A percentile compares a stretch with the other conserved stretches of the same genome.
These are phyloP conservation scores for Lactarius hengduanensis DNA, from an alignment of 768 basidiomycete species.

Conservation along the genomic window DNA sequence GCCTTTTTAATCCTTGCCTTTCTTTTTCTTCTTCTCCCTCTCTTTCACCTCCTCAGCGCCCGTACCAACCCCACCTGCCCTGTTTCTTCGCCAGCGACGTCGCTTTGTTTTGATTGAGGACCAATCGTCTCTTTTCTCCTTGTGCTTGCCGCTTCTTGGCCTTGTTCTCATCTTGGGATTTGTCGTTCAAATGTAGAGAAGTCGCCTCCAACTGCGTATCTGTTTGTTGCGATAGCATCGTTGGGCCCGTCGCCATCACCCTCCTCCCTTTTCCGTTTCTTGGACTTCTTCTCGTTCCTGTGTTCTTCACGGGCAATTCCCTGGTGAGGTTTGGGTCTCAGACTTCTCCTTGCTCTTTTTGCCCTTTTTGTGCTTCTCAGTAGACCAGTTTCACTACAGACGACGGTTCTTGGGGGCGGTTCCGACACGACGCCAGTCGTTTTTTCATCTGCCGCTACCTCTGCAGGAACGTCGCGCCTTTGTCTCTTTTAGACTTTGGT, in stretches of 20 bases:
- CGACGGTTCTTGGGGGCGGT: neutral
- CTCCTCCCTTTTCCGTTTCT: slow-evolving; percentile 34
- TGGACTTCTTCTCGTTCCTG: slow-evolving; percentile 34
- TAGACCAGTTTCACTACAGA: slow-evolving; percentile 7
- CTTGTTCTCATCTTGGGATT: neutral
- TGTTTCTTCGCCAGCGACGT: neutral
- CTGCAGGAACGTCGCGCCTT: slow-evolving; percentile 31
- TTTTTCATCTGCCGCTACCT: neutral
- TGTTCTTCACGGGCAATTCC: slow-evolving; percentile 10
- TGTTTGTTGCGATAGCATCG: neutral
- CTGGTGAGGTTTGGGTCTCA: slow-evolving; percentile 25
- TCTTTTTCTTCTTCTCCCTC: neutral
- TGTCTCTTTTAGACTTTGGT: slow-evolving; percentile 37
- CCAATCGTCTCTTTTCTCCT: slow-evolving; percentile 5
- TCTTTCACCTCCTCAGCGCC: neutral
- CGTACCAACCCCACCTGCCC: neutral
- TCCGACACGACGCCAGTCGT: neutral
- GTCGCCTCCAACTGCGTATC: neutral
- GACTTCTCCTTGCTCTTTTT: slow-evolving; percentile 22
- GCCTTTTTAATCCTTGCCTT: slow-evolving; percentile 6
- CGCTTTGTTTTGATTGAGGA: neutral
- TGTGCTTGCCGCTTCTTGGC: slow-evolving; percentile 28
- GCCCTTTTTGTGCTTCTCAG: slow-evolving; percentile 31
- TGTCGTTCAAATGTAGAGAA: neutral
- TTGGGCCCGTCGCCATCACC: slow-evolving; percentile 17